A percentile compares a stretch with the other conserved stretches of the same genome.
These are phyloP conservation scores for Salvia hispanica DNA, from an alignment of 257 asterid species.

Conservation along the genomic window DNA sequence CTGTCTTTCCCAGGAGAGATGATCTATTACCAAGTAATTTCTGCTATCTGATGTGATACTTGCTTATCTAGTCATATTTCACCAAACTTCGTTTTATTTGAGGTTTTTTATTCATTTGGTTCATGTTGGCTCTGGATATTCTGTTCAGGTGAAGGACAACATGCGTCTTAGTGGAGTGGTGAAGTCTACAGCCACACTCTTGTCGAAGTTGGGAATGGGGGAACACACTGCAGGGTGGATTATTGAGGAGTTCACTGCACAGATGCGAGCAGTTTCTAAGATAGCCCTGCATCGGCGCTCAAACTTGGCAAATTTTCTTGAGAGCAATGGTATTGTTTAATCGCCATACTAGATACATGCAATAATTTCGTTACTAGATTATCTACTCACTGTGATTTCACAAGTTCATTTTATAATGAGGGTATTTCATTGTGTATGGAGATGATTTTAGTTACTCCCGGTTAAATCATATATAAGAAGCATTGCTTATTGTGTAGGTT, in stretches of 20 bases:
- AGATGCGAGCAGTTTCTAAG: constrained; percentile 98
- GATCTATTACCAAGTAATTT: constrained; percentile 81
- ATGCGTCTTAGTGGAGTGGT: constrained; percentile 95
- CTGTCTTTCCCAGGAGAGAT: constrained; percentile 84
- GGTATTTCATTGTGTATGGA: neutral
- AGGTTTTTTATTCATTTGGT: constrained; percentile 11
- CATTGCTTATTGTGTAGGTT: constrained; percentile 54
- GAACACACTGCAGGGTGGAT: constrained; percentile 86
- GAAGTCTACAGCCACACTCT: constrained; percentile 73
- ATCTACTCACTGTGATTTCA: constrained; percentile 20
- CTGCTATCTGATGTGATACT: constrained; percentile 23
- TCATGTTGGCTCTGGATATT: constrained; percentile 20
- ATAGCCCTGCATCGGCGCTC: constrained; percentile 89
- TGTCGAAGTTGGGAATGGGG: constrained; percentile 79
- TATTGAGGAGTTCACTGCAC: constrained; percentile 86
- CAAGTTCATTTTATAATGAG: constrained; percentile 2
- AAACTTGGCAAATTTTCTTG: constrained; percentile 85
- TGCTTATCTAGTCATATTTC: constrained; percentile 25
- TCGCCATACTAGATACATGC: constrained; percentile 11
- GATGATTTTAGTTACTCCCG: constrained; percentile 26
- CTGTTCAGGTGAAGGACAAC: constrained; percentile 77
- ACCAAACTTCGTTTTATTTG: constrained; percentile 19
- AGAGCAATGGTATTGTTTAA: constrained; percentile 61
- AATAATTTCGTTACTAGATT: neutral
- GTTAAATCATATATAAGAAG: neutral